These are phyloP conservation scores for Entophlyctis luteolus DNA, from an alignment of 192 early-diverging fungal species.

Conservation along the genomic window DNA sequence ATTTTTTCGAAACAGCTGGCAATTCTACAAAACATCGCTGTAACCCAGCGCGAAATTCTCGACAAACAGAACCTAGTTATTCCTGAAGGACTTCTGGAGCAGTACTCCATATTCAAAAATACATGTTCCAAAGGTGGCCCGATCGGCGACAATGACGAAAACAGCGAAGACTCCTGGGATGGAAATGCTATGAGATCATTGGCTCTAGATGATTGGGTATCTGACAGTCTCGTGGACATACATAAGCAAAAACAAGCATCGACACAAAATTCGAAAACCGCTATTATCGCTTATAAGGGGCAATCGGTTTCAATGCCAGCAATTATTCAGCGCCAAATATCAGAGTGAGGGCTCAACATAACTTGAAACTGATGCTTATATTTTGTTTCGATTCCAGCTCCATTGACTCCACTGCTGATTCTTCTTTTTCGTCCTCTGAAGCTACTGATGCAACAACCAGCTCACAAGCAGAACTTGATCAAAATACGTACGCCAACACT, in stretches of 20 bases:
- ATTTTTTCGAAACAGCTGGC: background rate
- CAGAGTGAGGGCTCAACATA: too few relatives aligned
- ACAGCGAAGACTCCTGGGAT: background rate
- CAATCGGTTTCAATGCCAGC: too few relatives aligned
- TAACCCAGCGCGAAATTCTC: slow-evolving; percentile 19
- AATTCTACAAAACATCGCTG: slow-evolving; percentile 12
- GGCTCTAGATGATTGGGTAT: background rate
- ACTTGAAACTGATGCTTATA: too few relatives aligned
- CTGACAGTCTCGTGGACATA: background rate
- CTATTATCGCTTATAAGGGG: background rate
- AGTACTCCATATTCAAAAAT: background rate
- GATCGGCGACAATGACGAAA: background rate
- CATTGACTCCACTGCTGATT: too few relatives aligned
- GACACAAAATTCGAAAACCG: background rate
- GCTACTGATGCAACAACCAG: too few relatives aligned
- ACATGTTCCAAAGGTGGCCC: background rate
- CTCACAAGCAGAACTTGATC: too few relatives aligned
- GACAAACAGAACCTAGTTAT: slow-evolving; percentile 1
- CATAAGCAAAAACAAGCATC: background rate
- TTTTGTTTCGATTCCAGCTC: too few relatives aligned
- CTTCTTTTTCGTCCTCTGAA: too few relatives aligned
- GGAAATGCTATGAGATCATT: background rate
- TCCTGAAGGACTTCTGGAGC: slow-evolving; percentile 6
- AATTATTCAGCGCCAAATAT: too few relatives aligned
- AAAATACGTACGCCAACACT: too few relatives aligned